Conservation (phyloP, 2,329 filamentous ascomycete species). For the Verticillium dahliae region DNA sequence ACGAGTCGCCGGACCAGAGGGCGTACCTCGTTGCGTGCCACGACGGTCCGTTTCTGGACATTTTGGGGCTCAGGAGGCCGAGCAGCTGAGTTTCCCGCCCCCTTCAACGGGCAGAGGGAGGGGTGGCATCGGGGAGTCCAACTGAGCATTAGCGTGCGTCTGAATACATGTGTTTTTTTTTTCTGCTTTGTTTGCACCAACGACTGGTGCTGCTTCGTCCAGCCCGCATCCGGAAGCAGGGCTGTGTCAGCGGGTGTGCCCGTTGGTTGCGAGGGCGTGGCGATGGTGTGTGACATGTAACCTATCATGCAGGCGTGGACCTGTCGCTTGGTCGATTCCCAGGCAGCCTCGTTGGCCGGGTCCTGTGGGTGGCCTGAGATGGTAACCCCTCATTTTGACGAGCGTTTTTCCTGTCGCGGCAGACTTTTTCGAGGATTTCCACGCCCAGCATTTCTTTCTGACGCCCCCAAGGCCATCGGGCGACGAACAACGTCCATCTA, state of each 20-base stretch:
- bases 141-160: not conserved
- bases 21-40: constrained; percentile 27
- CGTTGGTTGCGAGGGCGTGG: too few species aligned
- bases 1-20: constrained; percentile 16
- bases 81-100: not conserved
- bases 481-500: too few species aligned
- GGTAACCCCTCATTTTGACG: not conserved
- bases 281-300: too few species aligned
- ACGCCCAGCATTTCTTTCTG: not conserved
- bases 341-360: too few species aligned
- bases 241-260: too few species aligned
- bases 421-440: too few species aligned
- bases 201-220: too few species aligned
- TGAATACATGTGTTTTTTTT: not conserved
- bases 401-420: too few species aligned
- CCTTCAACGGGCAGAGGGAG: not conserved
- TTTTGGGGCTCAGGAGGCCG: constrained; percentile 17
- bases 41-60: constrained; percentile 25
- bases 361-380: not conserved
- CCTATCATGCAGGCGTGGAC: too few species aligned
- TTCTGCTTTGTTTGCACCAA: too few species aligned
- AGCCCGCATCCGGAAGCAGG: too few species aligned
- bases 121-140: not conserved
- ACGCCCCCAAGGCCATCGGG: not conserved
- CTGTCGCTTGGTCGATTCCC: too few species aligned